These are phyloP conservation scores for Phialophora chinensis DNA, from an alignment of 2,329 filamentous ascomycete genomes.

Conservation along the genomic window DNA sequence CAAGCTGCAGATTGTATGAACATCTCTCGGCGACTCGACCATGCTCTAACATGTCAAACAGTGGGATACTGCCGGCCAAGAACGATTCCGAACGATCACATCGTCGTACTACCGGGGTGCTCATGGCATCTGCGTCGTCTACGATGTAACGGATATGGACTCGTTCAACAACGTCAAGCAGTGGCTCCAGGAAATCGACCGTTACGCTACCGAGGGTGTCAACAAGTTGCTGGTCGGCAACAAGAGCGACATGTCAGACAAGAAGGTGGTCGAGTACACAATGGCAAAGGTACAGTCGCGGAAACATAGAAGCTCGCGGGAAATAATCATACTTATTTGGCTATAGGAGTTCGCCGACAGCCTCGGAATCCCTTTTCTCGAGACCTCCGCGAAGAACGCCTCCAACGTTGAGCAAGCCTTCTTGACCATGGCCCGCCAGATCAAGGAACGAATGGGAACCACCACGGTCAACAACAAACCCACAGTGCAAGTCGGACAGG, in stretches of 20 bases:
- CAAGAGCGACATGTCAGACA: conserved; percentile 99
- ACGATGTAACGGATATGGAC: conserved; percentile 99
- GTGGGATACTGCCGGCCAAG: conserved; percentile 99
- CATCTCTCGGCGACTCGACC: conserved; percentile 17
- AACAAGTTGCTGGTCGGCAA: conserved; percentile 99
- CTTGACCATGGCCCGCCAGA: conserved; percentile 99
- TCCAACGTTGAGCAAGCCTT: conserved; percentile 99
- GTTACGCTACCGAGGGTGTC: conserved; percentile 97
- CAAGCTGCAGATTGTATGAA: conserved; percentile 94
- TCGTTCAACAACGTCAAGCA: conserved; percentile 99
- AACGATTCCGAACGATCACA: conserved; percentile 99
- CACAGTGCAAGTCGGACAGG: conserved; percentile 92
- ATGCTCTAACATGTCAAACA: conserved; percentile 50
- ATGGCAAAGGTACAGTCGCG: conserved; percentile 85
- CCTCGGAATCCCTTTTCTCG: conserved; percentile 97
- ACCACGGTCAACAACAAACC: conserved; percentile 97
- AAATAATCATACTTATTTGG: conserved; percentile 21
- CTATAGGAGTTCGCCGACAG: conserved; percentile 95
- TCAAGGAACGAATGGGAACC: conserved; percentile 99
- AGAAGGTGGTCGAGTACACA: conserved; percentile 99
- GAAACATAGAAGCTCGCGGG: neutral
- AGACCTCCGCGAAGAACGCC: conserved; percentile 99
- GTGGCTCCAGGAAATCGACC: conserved; percentile 99
- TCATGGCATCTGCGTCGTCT: conserved; percentile 99
- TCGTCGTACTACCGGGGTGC: conserved; percentile 99